Evolutionary conservation across 2,329 filamentous ascomycete species (phyloP), one percentile per base, ranked within the genome.

Genomic region (Cercospora sp.): DNA sequence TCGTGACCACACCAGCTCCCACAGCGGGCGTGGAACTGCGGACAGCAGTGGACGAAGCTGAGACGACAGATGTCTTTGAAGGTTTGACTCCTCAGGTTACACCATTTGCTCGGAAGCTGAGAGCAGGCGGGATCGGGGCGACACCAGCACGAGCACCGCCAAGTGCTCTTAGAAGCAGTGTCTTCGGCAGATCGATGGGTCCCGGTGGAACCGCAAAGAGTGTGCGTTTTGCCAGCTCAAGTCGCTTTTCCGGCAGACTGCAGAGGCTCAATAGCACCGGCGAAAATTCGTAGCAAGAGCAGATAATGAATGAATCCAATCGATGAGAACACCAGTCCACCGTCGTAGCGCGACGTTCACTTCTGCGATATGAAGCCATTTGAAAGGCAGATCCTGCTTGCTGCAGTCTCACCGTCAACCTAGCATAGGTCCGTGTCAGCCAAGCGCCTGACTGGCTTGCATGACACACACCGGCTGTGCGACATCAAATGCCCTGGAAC

Each of bases 41-140:
- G 36, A 20, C 48, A 12, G 61, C 63, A 31, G 45, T 65, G 28
- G 42, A 60, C 9, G 45, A 69, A 18, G 63, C 18, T 31, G 67
- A 69, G 3, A 53, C 65, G 18, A 66, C 39, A 28, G 67, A 66
- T 31, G 65, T 68, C 9, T 70, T 75, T 59, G 66, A 72, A 13
- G 69, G 70, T 6, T 42, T 75, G 45, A 77, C 77, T 39, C 75
- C 77, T 20, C 77, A 79, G 55, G 75, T 81, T 42, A 81, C 79
- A 31, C 78, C 79, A 18, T 81, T 81, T 60, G 74, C 77, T 23
- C 72, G 77, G 3, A 80, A 80, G 63, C 68, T 80, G 51, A 70
- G 78, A 6, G 77, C 76, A 16, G 75, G 76, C 18, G 78, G 78
- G 9, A 67, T 77, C 16, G 68, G 65, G 16, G 51, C 69, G 10